These are phyloP conservation scores for Melampsora abietis-canadensis DNA, from an alignment of 1,284 basidiomycete genomes.

Conservation along the genomic window DNA sequence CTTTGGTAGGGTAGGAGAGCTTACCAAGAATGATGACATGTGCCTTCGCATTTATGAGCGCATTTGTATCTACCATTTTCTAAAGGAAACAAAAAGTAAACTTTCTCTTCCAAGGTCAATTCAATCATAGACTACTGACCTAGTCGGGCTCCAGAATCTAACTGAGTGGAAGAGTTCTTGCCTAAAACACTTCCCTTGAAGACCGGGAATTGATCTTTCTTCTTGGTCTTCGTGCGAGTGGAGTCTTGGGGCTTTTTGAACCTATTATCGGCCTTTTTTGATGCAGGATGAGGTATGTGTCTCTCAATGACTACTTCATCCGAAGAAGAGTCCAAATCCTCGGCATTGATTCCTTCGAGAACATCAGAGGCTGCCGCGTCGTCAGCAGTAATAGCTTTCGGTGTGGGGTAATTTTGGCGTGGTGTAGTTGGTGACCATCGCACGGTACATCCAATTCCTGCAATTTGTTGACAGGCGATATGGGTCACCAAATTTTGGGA, in stretches of 20 bases:
- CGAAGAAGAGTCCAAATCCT: conserved; percentile 17
- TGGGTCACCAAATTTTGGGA: conserved; percentile 29
- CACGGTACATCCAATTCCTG: conserved; percentile 31
- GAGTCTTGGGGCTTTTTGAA: neutral
- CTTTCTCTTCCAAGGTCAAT: neutral
- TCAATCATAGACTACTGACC: neutral
- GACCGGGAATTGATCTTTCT: neutral
- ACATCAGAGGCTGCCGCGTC: conserved; percentile 26
- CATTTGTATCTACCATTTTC: conserved; percentile 43
- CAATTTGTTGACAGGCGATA: conserved; percentile 35
- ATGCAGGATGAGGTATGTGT: neutral
- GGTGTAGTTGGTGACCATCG: conserved; percentile 27
- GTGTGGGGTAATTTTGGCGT: conserved; percentile 37
- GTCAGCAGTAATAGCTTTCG: conserved; percentile 30
- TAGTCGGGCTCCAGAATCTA: conserved; percentile 19
- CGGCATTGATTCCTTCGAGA: conserved; percentile 19
- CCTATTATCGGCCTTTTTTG: neutral
- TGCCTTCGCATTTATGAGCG: conserved; percentile 39
- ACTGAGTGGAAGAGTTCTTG: too few relatives aligned
- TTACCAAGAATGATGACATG: conserved; percentile 36
- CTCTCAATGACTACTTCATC: conserved; percentile 15
- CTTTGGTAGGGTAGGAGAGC: neutral
- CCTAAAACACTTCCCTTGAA: too few relatives aligned
- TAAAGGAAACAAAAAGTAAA: conserved; percentile 2
- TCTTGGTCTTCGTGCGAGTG: neutral